Percentiles rank a stretch among this genome's conserved stretches.
Evolutionary conservation across 495 filamentous ascomycete species (phyloP).

Genomic region (Haplographium delicatum): DNA sequence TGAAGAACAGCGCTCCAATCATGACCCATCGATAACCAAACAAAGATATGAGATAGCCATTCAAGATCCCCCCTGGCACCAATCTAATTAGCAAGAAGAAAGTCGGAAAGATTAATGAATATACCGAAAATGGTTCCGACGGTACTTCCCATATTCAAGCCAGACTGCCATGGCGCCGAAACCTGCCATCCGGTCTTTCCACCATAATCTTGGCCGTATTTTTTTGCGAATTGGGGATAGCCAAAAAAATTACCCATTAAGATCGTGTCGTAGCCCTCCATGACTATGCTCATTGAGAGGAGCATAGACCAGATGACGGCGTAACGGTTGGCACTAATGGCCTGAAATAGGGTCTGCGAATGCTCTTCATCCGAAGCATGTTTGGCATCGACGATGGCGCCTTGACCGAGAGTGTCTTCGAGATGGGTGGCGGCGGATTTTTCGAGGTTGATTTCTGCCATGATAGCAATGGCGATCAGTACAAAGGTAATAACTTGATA

Average conservation of each 20-base stretch:
- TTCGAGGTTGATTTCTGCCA: constrained; percentile 14
- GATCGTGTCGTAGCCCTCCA: constrained; percentile 58
- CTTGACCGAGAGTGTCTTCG: constrained; percentile 4
- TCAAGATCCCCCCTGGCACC: constrained; percentile 17
- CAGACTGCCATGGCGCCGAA: constrained; percentile 27
- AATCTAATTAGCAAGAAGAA: not conserved
- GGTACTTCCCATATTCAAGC: not conserved
- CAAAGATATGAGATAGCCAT: constrained; percentile 40
- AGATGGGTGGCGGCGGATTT: not conserved
- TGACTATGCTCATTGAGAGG: constrained; percentile 53
- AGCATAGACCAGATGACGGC: constrained; percentile 44
- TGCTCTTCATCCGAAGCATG: constrained; percentile 13
- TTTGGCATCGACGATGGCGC: constrained; percentile 9
- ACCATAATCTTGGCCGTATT: constrained; percentile 47
- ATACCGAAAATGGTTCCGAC: constrained; percentile 31
- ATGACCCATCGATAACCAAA: constrained; percentile 51
- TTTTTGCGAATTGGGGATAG: constrained; percentile 54
- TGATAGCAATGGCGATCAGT: not conserved
- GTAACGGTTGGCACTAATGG: constrained; percentile 11
- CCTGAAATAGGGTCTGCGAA: constrained; percentile 4
- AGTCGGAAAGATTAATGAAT: too few species aligned
- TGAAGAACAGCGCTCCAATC: constrained; percentile 46
- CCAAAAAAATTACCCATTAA: constrained; percentile 53
- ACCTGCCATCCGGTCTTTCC: constrained; percentile 29
- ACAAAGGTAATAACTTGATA: too few species aligned